These are phyloP conservation scores for Fremontodendron californicum DNA, from an alignment of 345 rosid species.

Conservation along the genomic window DNA sequence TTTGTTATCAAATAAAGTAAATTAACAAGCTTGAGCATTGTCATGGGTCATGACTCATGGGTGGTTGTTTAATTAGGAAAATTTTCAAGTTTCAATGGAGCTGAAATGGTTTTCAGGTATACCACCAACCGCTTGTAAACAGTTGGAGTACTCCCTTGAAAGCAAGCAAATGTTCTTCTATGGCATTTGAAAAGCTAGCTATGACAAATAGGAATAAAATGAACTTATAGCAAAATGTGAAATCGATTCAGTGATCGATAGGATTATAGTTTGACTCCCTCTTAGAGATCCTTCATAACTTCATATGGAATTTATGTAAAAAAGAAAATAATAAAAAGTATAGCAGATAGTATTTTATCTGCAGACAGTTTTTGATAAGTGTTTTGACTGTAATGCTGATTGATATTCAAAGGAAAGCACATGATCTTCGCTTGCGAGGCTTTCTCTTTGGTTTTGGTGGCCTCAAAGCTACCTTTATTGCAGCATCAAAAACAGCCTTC, in stretches of 20 bases:
- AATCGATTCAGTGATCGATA: not conserved
- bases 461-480: slow-evolving; percentile 61
- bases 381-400: not conserved
- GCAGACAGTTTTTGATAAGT: not conserved
- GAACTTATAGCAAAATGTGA: slow-evolving; percentile 10
- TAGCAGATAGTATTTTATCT: not conserved
- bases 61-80: not conserved
- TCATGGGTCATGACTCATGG: too few relatives aligned
- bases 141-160: not conserved
- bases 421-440: slow-evolving; percentile 34
- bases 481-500: slow-evolving; percentile 69
- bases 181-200: not conserved
- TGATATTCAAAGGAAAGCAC: slow-evolving; percentile 42
- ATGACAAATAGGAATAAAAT: not conserved
- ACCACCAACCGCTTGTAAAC: not conserved
- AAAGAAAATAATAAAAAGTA: not conserved
- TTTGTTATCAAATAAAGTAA: not conserved
- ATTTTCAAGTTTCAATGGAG: not conserved
- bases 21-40: not conserved
- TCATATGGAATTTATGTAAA: slow-evolving; percentile 1
- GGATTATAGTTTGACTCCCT: not conserved
- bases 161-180: not conserved
- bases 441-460: slow-evolving; percentile 67
- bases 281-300: slow-evolving; percentile 4
- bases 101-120: not conserved